Conservation (phyloP, 768 basidiomycete genomes). For the Boletus rubropictus region DNA sequence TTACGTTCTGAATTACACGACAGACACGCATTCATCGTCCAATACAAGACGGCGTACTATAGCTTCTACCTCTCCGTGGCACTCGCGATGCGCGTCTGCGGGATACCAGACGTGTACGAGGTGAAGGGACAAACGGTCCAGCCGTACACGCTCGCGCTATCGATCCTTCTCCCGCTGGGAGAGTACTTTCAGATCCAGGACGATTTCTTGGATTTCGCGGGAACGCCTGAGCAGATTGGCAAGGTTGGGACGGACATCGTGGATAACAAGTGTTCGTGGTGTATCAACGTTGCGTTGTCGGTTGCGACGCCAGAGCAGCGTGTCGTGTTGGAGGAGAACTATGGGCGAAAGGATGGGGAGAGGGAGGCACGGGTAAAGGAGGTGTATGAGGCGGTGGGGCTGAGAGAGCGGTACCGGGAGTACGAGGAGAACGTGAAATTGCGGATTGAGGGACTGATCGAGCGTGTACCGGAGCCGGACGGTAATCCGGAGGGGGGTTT, state of each 20-base stretch:
- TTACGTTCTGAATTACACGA: too few relatives aligned
- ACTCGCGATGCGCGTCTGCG: constrained; percentile 78
- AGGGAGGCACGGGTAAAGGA: constrained; percentile 56
- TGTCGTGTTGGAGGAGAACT: constrained; percentile 56
- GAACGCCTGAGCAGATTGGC: constrained; percentile 84
- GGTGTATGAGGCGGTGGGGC: constrained; percentile 64
- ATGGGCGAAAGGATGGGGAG: constrained; percentile 49
- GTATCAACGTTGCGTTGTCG: constrained; percentile 79
- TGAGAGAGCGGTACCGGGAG: constrained; percentile 57
- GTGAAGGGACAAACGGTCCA: constrained; percentile 37
- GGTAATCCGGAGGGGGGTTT: constrained; percentile 37
- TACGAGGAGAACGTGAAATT: constrained; percentile 78
- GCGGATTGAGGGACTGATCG: constrained; percentile 64
- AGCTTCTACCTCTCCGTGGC: constrained; percentile 99
- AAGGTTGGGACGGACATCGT: constrained; percentile 98
- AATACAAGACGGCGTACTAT: constrained; percentile 97
- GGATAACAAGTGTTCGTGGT: constrained; percentile 99
- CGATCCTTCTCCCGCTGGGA: constrained; percentile 86
- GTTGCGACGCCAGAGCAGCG: constrained; percentile 52
- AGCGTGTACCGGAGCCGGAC: constrained; percentile 57
- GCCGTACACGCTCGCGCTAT: constrained; percentile 67
- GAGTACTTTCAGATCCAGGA: constrained; percentile 99
- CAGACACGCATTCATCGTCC: constrained; percentile 87
- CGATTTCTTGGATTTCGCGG: constrained; percentile 92
- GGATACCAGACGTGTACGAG: constrained; percentile 49